Conservation (phyloP, 345 rosid species). For the Eucalyptus guilfoylei region DNA sequence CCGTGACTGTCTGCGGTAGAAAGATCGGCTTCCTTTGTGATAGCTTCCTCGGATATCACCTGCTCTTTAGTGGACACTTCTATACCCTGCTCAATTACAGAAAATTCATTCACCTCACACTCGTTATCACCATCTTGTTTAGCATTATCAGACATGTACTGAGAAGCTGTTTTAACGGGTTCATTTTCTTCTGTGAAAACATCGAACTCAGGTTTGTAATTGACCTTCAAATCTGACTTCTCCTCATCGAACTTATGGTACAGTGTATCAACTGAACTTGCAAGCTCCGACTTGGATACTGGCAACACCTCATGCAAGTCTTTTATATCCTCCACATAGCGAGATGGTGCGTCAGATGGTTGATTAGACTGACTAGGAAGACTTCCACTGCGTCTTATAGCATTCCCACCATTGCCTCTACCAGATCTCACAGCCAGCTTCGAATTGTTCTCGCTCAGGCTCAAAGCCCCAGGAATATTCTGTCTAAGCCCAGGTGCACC, state of each 20-base stretch:
- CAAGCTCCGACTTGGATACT: conserved; percentile 27
- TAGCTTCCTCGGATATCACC: conserved; percentile 7
- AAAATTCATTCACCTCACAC: conserved; percentile 24
- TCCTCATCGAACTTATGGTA: conserved; percentile 45
- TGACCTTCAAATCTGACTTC: conserved; percentile 21
- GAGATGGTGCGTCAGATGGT: conserved; percentile 10
- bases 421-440: conserved; percentile 20
- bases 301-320: conserved; percentile 80
- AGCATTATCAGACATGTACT: conserved; percentile 4
- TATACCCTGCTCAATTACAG: conserved; percentile 19
- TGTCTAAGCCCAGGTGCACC: conserved; percentile 20
- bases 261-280: conserved; percentile 14
- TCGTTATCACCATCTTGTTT: conserved; percentile 18
- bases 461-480: conserved; percentile 14
- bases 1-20: conserved; percentile 9
- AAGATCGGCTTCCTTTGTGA: neutral
- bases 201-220: conserved; percentile 24
- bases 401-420: conserved; percentile 20
- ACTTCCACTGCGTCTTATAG: conserved; percentile 25
- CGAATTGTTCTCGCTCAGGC: conserved; percentile 17
- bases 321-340: conserved; percentile 42
- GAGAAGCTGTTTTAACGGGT: conserved; percentile 7
- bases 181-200: conserved; percentile 16
- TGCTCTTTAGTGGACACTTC: conserved; percentile 19
- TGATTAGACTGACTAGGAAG: conserved; percentile 24